Conservation (phyloP, 2,329 filamentous ascomycete genomes). For the Herpotrichia juniperi region DNA sequence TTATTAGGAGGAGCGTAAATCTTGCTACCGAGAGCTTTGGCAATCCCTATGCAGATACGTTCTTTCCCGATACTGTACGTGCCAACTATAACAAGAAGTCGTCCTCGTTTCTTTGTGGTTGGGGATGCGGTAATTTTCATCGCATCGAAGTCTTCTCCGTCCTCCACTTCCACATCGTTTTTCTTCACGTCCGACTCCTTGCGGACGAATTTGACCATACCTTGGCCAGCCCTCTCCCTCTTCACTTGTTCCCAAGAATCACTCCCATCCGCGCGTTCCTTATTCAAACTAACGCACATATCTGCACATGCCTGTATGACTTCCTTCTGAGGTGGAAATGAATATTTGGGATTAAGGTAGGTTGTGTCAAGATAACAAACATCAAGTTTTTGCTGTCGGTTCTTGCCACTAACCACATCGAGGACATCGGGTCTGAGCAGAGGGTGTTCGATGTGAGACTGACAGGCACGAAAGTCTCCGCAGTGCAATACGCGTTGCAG, state of each 20-base stretch:
- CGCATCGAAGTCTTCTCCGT: conserved; percentile 41
- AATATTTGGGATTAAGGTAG: conserved; percentile 93
- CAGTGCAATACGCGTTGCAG: conserved; percentile 88
- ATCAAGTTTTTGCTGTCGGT: conserved; percentile 84
- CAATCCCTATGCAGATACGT: conserved; percentile 91
- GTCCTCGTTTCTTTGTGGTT: conserved; percentile 57
- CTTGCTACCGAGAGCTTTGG: conserved; percentile 81
- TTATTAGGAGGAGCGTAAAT: conserved; percentile 88
- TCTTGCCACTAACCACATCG: conserved; percentile 73
- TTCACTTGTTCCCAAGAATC: conserved; percentile 65
- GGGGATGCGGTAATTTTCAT: conserved; percentile 32
- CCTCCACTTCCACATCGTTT: conserved; percentile 34
- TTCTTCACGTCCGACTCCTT: conserved; percentile 49
- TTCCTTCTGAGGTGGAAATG: conserved; percentile 86
- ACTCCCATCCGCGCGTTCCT: conserved; percentile 64
- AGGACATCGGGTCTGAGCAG: conserved; percentile 76
- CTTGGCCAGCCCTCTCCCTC: conserved; percentile 58
- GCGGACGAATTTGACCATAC: conserved; percentile 68
- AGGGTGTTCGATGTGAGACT: conserved; percentile 81
- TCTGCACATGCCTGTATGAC: conserved; percentile 88
- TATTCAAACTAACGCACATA: conserved; percentile 79
- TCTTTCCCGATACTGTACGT: conserved; percentile 99
- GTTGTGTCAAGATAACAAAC: conserved; percentile 97
- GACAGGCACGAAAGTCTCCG: conserved; percentile 92
- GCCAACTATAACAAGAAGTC: conserved; percentile 88